A percentile compares a stretch with the other conserved stretches of the same genome.
phyloP scores from a whole-genome alignment of 2,329 filamentous ascomycete genomes.

The Talaromyces sp. region DNA sequence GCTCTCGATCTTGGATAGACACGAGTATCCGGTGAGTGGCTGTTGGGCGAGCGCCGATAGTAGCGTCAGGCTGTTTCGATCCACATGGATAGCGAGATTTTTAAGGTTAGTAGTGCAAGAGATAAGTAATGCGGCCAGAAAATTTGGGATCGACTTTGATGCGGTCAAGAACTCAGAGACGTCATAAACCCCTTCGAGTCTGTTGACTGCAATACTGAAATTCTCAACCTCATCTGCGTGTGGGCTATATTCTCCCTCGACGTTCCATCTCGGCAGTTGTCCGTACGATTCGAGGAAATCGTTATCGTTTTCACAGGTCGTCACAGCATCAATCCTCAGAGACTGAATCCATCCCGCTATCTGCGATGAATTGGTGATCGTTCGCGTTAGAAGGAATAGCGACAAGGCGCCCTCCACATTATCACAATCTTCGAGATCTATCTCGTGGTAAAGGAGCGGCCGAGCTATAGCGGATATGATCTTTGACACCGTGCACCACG shows the following conservation, averaged over 20 bases:
- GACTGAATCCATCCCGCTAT: background rate
- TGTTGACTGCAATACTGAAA: background rate
- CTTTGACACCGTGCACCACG: background rate
- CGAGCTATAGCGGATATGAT: background rate
- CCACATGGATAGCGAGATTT: background rate
- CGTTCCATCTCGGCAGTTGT: background rate
- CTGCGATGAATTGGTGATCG: background rate
- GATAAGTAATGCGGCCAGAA: background rate
- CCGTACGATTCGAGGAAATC: background rate
- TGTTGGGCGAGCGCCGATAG: background rate
- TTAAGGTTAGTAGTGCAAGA: background rate
- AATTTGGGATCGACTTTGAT: background rate
- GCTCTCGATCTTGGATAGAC: constrained; percentile 8
- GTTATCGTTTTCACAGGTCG: background rate
- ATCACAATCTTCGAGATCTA: background rate
- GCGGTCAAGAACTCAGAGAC: background rate
- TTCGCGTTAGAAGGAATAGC: background rate
- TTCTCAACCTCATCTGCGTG: background rate
- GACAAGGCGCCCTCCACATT: background rate
- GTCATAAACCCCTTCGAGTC: background rate
- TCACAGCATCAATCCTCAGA: constrained; percentile 1
- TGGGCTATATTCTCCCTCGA: background rate
- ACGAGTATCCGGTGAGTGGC: background rate
- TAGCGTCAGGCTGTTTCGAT: background rate
- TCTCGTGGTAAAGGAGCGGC: background rate